Conservation (phyloP, 208 protist species). For the Leishmania guyanensis region DNA sequence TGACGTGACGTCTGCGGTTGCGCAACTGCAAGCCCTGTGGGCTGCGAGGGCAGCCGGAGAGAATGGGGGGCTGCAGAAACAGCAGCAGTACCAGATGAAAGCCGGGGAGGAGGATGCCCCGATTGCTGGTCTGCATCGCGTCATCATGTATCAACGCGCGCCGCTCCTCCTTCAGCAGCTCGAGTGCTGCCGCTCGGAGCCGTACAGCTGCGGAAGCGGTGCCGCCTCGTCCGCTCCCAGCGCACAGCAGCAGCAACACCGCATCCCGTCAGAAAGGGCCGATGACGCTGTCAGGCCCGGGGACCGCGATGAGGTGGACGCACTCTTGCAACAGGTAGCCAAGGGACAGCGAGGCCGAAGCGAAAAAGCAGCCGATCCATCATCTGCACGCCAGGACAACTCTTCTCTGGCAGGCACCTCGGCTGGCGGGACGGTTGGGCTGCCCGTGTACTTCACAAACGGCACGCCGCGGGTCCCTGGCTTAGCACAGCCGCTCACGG, state of each 20-base stretch:
- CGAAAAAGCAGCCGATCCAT: background rate
- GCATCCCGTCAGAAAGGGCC: background rate
- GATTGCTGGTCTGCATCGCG: constrained; percentile 62
- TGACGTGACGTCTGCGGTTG: constrained; percentile 7
- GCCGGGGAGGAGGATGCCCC: constrained; percentile 11
- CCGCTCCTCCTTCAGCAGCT: constrained; percentile 66
- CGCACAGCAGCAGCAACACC: background rate
- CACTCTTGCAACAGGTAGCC: constrained; percentile 30
- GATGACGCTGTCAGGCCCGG: background rate
- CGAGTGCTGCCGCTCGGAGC: constrained; percentile 51
- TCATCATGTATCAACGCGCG: constrained; percentile 70
- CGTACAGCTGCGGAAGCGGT: constrained; percentile 2
- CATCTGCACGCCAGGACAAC: background rate
- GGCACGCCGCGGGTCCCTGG: constrained; percentile 70
- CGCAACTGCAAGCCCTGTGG: constrained; percentile 24
- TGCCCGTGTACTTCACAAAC: constrained; percentile 66
- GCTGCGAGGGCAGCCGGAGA: background rate
- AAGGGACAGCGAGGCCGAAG: constrained; percentile 1
- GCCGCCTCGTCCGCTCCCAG: background rate
- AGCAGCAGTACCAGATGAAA: background rate
- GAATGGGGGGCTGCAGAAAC: background rate
- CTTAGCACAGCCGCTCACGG: constrained; percentile 50
- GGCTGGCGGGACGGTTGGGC: background rate
- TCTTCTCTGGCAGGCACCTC: background rate
- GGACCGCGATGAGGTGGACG: constrained; percentile 34